Evolutionary conservation across 305 asterid species (phyloP).

Genomic region (Ajuga reptans): DNA sequence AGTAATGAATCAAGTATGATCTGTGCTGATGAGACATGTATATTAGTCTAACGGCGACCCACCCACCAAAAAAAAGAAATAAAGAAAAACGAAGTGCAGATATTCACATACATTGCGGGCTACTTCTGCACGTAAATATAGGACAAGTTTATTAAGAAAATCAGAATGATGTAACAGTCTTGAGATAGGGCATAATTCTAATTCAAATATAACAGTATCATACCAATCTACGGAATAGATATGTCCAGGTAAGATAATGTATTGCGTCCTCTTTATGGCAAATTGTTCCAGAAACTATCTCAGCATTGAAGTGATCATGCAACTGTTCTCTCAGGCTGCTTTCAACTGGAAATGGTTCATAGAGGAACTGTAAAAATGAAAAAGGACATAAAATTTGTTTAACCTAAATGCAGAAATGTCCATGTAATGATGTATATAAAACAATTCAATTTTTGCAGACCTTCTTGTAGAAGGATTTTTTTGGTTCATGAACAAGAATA

Average conservation of each 20-base stretch:
- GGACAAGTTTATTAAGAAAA: slow-evolving; percentile 1
- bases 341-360: slow-evolving; percentile 99
- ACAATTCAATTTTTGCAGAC: slow-evolving; percentile 25
- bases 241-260: slow-evolving; percentile 98
- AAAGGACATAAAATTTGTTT: not conserved
- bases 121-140: not conserved
- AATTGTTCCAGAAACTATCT: slow-evolving; percentile 93
- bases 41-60: not conserved
- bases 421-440: slow-evolving; percentile 11
- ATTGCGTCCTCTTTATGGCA: slow-evolving; percentile 86
- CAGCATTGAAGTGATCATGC: slow-evolving; percentile 95
- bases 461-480: slow-evolving; percentile 98
- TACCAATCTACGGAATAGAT: slow-evolving; percentile 95
- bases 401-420: not conserved
- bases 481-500: slow-evolving; percentile 98
- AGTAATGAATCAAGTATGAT: not conserved
- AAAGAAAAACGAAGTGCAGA: not conserved
- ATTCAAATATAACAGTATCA: slow-evolving; percentile 20
- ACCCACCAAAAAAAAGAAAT: too few species aligned
- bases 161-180: not conserved
- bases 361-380: slow-evolving; percentile 61
- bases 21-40: not conserved
- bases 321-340: slow-evolving; percentile 93
- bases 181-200: slow-evolving; percentile 4
- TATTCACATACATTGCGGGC: not conserved